phyloP scores from a whole-genome alignment of 192 early-diverging fungal genomes.

The Linderina pennispora region DNA sequence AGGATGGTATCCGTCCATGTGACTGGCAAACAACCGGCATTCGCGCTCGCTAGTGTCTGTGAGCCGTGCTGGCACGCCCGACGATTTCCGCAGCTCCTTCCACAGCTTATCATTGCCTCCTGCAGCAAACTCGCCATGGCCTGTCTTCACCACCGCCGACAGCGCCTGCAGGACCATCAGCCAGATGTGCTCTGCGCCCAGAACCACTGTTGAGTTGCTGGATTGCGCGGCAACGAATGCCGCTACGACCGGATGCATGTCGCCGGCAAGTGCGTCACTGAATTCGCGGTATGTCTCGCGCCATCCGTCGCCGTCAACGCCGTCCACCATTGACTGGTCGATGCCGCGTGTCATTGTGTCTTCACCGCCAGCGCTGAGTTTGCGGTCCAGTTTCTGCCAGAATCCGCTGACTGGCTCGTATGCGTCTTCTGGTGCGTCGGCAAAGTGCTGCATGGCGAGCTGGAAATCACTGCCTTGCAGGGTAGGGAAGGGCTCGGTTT shows the following conservation, averaged over 20 bases:
- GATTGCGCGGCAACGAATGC: conserved; percentile 30
- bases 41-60: conserved; percentile 12
- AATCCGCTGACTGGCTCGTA: no score
- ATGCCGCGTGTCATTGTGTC: conserved; percentile 3
- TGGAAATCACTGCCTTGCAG: no score
- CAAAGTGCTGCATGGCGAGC: no score
- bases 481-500: no score
- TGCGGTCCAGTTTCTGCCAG: conserved; percentile 24
- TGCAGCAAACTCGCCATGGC: not conserved
- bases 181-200: conserved; percentile 41
- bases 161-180: conserved; percentile 30
- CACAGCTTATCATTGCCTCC: conserved; percentile 15
- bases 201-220: conserved; percentile 9
- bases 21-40: conserved; percentile 23
- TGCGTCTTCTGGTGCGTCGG: no score
- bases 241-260: conserved; percentile 32
- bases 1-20: conserved; percentile 23
- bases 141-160: conserved; percentile 10
- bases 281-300: conserved; percentile 25
- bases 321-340: conserved; percentile 36
- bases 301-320: conserved; percentile 20
- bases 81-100: conserved; percentile 20
- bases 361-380: conserved; percentile 23
- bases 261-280: conserved; percentile 25
- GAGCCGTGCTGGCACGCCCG: conserved; percentile 8